Evolutionary conservation across 306 rosid species (phyloP).

Genomic region (Prunus salicina): DNA sequence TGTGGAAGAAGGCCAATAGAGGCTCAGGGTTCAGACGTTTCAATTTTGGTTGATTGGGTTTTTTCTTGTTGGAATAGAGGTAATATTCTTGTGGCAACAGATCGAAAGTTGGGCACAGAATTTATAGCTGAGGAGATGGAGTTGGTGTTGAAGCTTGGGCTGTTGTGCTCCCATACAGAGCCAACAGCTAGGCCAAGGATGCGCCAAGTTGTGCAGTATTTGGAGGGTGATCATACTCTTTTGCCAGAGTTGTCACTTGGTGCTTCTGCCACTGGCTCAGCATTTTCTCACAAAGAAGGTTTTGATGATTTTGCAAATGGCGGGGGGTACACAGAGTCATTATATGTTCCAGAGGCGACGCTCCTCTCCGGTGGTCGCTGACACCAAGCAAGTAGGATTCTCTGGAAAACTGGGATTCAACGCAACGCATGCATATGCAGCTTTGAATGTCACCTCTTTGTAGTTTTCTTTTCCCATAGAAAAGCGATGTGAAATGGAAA

Average conservation of each 20-base stretch:
- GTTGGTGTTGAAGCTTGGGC: conserved; percentile 35
- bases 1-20: conserved; percentile 42
- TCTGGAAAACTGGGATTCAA: not conserved
- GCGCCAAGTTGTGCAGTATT: conserved; percentile 34
- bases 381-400: not conserved
- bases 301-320: not conserved
- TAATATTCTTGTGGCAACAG: conserved; percentile 14
- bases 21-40: not conserved
- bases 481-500: too few relatives aligned
- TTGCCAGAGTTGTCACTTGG: conserved; percentile 30
- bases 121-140: conserved; percentile 28
- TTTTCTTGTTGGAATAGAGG: conserved; percentile 18
- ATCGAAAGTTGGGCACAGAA: conserved; percentile 14
- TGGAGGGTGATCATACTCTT: conserved; percentile 17
- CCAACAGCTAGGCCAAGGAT: conserved; percentile 30
- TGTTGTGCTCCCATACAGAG: conserved; percentile 28
- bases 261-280: conserved; percentile 25
- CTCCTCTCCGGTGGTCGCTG: conserved; percentile 53
- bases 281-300: not conserved
- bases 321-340: not conserved
- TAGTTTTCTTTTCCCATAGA: too few relatives aligned
- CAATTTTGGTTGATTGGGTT: conserved; percentile 33
- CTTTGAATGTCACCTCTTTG: not conserved
- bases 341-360: conserved; percentile 36
- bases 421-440: not conserved